Percentiles rank a stretch among this genome's conserved stretches.
Evolutionary conservation across 2,329 filamentous ascomycete species (phyloP).

Genomic region (Dryadomyces quercivorus): DNA sequence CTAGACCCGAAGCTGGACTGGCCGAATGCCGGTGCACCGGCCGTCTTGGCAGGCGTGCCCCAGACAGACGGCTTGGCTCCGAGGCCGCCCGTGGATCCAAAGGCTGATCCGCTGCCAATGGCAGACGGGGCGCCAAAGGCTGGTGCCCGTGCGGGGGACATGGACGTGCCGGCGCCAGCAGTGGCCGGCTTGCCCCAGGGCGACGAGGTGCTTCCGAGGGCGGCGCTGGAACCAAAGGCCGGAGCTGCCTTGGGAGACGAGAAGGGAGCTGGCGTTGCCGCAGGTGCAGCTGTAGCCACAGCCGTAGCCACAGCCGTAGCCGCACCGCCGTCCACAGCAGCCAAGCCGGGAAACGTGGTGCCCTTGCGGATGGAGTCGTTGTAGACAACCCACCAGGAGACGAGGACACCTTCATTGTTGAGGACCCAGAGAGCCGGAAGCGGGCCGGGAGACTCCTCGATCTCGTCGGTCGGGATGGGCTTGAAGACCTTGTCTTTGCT

Average conservation of each 20-base stretch:
- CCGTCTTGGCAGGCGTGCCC: conserved; percentile 16
- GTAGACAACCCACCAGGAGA: conserved; percentile 87
- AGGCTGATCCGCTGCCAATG: conserved; percentile 14
- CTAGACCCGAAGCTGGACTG: conserved; percentile 34
- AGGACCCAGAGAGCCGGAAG: conserved; percentile 74
- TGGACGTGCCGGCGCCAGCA: conserved; percentile 11
- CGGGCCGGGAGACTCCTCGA: conserved; percentile 66
- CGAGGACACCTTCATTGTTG: conserved; percentile 78
- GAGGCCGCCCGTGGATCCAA: conserved; percentile 25
- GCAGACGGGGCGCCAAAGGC: conserved; percentile 34
- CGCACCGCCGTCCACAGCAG: conserved; percentile 26
- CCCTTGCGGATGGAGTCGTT: conserved; percentile 69
- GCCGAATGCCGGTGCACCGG: conserved; percentile 36
- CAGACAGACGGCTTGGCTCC: conserved; percentile 18
- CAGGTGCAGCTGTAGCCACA: conserved; percentile 13
- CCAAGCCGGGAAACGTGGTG: conserved; percentile 60
- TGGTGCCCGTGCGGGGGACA: conserved; percentile 21
- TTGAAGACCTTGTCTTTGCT: conserved; percentile 64
- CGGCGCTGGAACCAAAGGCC: conserved; percentile 34
- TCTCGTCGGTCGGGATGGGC: conserved; percentile 66
- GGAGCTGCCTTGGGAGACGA: conserved; percentile 22
- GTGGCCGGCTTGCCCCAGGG: conserved; percentile 28
- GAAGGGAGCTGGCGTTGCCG: conserved; percentile 10
- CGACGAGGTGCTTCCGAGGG: conserved; percentile 37
- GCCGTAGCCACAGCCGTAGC: conserved; percentile 15